Evolutionary conservation across 1,139 yeast genomes (phyloP), one percentile per base, ranked within the genome.

Genomic region (Debaryomycetaceae sp.): DNA sequence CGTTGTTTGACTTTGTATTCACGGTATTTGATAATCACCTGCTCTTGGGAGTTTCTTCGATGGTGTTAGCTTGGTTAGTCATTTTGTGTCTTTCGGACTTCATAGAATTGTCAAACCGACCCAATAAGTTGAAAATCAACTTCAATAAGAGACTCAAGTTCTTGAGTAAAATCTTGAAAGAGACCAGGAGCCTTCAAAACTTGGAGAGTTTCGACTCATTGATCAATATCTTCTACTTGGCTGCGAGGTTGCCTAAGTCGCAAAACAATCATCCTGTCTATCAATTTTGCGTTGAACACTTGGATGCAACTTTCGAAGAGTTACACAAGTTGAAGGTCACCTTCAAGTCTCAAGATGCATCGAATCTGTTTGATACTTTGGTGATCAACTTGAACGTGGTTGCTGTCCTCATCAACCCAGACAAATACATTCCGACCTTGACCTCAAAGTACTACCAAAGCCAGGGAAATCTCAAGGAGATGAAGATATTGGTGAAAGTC

Each of bases 151-250:
- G 72, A 35, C 43, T 63, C 23, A 56, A 50, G 37, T 60, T 64
- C 28, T 42, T 72, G 15, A 38, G 49, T 11, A 49, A 48, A 14
- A 49, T 71, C 2, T 36, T 68, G 3, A 58, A 55, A 28, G 68
- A 65, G 28, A 42, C 65, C 2, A 44, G 56, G 9, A 54, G 49
- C 8, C 48, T 64, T 13, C 49, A 59, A 13, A 60, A 60, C 36
- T 50, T 72, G 27, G 72, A 70, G 35, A 59, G 68, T 33, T 55
- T 64, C 54, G 61, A 75, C 54, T 41, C 65, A 1, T 44, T 66
- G 21, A 58, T 73, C 21, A 61, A 67, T 27, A 51, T 72, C 5
- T 63, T 59, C 35, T 61, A 59, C 28, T 48, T 66, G 34, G 76
- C 74, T 5, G 66, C 74, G 4, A 49, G 62, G 32, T 43, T 62